These are phyloP conservation scores for Plasmodium cynomolgi DNA, from an alignment of 169 alveolate genomes.

Conservation along the genomic window DNA sequence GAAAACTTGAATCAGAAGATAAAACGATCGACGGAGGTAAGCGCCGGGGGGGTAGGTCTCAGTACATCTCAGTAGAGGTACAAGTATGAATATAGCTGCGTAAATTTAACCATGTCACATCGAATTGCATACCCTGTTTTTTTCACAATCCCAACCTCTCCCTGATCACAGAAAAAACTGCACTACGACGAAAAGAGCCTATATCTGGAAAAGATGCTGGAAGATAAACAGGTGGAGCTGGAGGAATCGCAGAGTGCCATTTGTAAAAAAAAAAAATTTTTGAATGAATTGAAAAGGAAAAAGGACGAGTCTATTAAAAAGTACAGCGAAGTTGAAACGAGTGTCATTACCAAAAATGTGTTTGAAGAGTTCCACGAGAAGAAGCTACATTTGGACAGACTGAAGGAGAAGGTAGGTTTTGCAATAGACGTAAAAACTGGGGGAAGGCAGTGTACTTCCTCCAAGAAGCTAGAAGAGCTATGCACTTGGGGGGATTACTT, in stretches of 20 bases:
- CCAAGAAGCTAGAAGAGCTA: background rate
- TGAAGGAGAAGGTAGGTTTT: conserved; percentile 29
- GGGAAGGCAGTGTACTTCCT: background rate
- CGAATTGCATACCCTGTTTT: background rate
- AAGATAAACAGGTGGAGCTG: conserved; percentile 4
- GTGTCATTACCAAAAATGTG: conserved; percentile 24
- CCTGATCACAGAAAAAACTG: conserved; percentile 23
- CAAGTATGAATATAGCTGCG: background rate
- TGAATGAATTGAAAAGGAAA: conserved; percentile 46
- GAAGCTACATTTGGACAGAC: background rate
- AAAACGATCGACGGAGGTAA: conserved; percentile 40
- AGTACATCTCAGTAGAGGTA: background rate
- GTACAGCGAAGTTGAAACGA: conserved; percentile 23
- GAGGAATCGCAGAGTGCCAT: conserved; percentile 21
- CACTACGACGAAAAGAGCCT: conserved; percentile 54
- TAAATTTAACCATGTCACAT: background rate
- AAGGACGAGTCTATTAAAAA: conserved; percentile 57
- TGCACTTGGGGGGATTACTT: background rate
- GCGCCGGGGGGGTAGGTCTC: background rate
- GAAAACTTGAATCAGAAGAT: conserved; percentile 41
- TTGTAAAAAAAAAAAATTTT: conserved; percentile 9
- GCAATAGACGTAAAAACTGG: background rate
- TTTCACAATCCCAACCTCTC: background rate
- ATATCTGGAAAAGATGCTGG: conserved; percentile 27
- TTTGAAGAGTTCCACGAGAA: conserved; percentile 33